A percentile compares a stretch with the other conserved stretches of the same genome.
Evolutionary conservation across 2,329 filamentous ascomycete species (phyloP).

Genomic region (Fusarium neocosmosporiellum): DNA sequence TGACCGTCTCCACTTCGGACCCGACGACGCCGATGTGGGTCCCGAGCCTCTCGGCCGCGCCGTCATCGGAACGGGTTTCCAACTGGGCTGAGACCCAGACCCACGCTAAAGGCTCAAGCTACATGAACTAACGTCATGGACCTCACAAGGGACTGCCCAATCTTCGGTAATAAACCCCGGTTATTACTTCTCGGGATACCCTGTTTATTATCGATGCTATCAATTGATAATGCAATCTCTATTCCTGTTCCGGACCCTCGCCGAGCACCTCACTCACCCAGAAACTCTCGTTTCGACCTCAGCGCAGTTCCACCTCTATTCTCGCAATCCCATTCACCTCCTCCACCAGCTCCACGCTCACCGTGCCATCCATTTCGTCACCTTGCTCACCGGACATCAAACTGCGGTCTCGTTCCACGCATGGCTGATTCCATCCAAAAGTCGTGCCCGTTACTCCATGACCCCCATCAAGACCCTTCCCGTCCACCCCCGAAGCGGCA

Average conservation of each 20-base stretch:
- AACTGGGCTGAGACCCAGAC: constrained; percentile 27
- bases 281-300: constrained; percentile 5
- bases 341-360: constrained; percentile 48
- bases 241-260: constrained; percentile 21
- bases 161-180: constrained; percentile 36
- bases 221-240: constrained; percentile 29
- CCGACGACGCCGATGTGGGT: constrained; percentile 36
- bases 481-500: constrained; percentile 8
- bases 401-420: constrained; percentile 25
- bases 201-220: constrained; percentile 37
- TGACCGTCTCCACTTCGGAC: constrained; percentile 24
- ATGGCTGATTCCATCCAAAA: constrained; percentile 6
- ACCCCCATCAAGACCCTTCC: constrained; percentile 17
- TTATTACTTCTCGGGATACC: constrained; percentile 19
- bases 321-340: constrained; percentile 51
- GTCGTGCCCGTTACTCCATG: constrained; percentile 7
- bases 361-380: constrained; percentile 35
- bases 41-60: constrained; percentile 6
- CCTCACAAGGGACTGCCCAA: constrained; percentile 21
- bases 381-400: constrained; percentile 26
- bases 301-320: constrained; percentile 53
- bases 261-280: constrained; percentile 1
- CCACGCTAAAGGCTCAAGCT: constrained; percentile 27
- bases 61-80: constrained; percentile 35
- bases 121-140: constrained; percentile 33